These are phyloP conservation scores for Apiospora aurea DNA, from an alignment of 2,329 filamentous ascomycete genomes.

Conservation along the genomic window DNA sequence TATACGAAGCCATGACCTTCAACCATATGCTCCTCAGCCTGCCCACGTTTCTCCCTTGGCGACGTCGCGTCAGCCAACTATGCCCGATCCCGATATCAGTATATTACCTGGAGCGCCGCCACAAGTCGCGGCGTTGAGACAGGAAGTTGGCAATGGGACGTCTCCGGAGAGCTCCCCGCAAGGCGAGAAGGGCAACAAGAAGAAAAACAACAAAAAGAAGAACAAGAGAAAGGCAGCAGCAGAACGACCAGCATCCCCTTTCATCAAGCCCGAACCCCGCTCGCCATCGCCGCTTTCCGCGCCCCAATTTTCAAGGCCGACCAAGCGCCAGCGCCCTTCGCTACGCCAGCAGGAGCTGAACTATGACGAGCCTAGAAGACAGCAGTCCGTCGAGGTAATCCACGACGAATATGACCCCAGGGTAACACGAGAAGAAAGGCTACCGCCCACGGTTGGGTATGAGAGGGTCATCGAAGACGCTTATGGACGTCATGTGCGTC, in stretches of 20 bases:
- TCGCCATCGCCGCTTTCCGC: constrained; percentile 66
- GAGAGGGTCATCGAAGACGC: constrained; percentile 40
- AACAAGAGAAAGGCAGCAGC: constrained; percentile 56
- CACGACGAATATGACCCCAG: constrained; percentile 41
- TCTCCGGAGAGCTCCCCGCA: constrained; percentile 69
- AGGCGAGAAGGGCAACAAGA: constrained; percentile 55
- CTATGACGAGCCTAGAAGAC: constrained; percentile 55
- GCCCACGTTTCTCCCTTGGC: constrained; percentile 70
- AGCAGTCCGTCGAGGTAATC: constrained; percentile 46
- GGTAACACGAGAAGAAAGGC: constrained; percentile 34
- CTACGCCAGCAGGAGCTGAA: constrained; percentile 50
- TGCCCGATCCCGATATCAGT: constrained; percentile 40
- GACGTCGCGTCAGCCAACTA: constrained; percentile 47
- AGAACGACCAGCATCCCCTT: constrained; percentile 52
- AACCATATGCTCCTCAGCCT: constrained; percentile 77
- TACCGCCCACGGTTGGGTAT: constrained; percentile 40
- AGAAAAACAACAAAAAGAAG: constrained; percentile 55
- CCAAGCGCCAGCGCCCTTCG: constrained; percentile 62
- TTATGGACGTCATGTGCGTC: constrained; percentile 38
- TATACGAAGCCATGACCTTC: constrained; percentile 76
- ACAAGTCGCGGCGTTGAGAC: constrained; percentile 65
- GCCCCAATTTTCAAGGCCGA: constrained; percentile 59
- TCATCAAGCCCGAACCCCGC: constrained; percentile 70
- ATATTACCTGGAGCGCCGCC: constrained; percentile 53
- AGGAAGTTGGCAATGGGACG: constrained; percentile 54